These are phyloP conservation scores for Fomes fomentarius DNA, from an alignment of 1,284 basidiomycete genomes.

Conservation along the genomic window DNA sequence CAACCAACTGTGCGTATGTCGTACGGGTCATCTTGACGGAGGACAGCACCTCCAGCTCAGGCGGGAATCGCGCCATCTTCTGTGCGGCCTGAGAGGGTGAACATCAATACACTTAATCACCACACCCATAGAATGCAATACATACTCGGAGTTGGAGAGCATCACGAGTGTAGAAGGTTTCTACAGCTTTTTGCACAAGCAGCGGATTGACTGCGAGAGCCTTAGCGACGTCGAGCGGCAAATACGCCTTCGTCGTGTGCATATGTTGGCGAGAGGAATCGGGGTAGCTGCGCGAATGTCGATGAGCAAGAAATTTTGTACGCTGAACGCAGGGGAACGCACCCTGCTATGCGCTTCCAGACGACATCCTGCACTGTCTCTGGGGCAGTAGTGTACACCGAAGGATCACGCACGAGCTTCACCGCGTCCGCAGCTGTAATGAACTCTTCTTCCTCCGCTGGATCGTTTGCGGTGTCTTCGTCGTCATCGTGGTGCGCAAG, in stretches of 20 bases:
- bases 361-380: conserved; percentile 60
- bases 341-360: conserved; percentile 73
- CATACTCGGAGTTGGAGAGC: conserved; percentile 84
- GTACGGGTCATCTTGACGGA: conserved; percentile 82
- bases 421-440: conserved; percentile 72
- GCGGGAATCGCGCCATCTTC: conserved; percentile 87
- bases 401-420: conserved; percentile 58
- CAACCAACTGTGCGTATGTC: conserved; percentile 89
- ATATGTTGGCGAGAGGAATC: conserved; percentile 68
- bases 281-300: conserved; percentile 63
- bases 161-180: conserved; percentile 93
- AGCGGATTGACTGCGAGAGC: conserved; percentile 67
- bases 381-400: conserved; percentile 60
- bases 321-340: conserved; percentile 19
- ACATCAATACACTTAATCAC: not conserved
- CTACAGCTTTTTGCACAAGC: conserved; percentile 84
- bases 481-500: conserved; percentile 50
- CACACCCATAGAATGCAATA: conserved; percentile 1
- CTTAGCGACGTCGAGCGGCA: conserved; percentile 80
- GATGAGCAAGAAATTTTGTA: not conserved
- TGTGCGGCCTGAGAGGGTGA: conserved; percentile 65
- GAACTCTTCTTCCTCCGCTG: conserved; percentile 53
- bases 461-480: conserved; percentile 41
- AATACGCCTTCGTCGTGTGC: conserved; percentile 79
- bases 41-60: conserved; percentile 61